These are phyloP conservation scores for Penicillium italicum DNA, from an alignment of 2,329 filamentous ascomycete species.

Conservation along the genomic window DNA sequence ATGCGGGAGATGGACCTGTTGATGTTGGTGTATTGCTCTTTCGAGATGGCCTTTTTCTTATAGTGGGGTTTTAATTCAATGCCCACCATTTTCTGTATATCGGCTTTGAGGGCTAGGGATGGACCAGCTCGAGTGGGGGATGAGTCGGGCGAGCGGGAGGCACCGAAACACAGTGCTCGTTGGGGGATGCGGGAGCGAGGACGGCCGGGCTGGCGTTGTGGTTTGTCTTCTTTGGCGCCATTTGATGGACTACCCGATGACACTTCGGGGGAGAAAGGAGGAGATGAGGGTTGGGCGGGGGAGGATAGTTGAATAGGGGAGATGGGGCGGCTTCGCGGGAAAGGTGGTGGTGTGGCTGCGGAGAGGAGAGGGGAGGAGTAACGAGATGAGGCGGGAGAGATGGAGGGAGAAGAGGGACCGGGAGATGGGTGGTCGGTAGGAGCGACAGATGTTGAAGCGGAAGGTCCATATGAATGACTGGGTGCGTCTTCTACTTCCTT, in stretches of 20 bases:
- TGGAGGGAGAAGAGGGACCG: slow-evolving; percentile 42
- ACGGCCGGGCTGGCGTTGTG: slow-evolving; percentile 13
- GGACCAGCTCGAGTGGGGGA: slow-evolving; percentile 66
- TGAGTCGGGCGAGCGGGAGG: slow-evolving; percentile 53
- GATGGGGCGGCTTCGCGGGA: slow-evolving; percentile 32
- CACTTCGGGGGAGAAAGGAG: slow-evolving; percentile 65
- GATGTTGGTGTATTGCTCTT: slow-evolving; percentile 87
- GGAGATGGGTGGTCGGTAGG: slow-evolving; percentile 37
- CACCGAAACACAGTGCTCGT: slow-evolving; percentile 17
- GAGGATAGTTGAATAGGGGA: slow-evolving; percentile 37
- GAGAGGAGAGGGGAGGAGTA: slow-evolving; percentile 40
- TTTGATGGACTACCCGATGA: slow-evolving; percentile 54
- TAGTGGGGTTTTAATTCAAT: slow-evolving; percentile 78
- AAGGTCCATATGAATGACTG: slow-evolving; percentile 30
- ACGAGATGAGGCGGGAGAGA: slow-evolving; percentile 41
- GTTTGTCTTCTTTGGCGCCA: slow-evolving; percentile 4
- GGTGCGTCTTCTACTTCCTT: slow-evolving; percentile 73
- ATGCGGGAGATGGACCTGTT: slow-evolving; percentile 85
- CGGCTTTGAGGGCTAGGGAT: slow-evolving; percentile 79
- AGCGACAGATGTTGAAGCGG: slow-evolving; percentile 37
- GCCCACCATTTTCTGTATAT: slow-evolving; percentile 84
- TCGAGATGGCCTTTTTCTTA: slow-evolving; percentile 71
- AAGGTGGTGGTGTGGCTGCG: slow-evolving; percentile 40
- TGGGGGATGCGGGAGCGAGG: slow-evolving; percentile 27
- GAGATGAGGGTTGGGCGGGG: slow-evolving; percentile 31